Evolutionary conservation across 129 eudicot genomes (phyloP).

Genomic region (Logfia minima): DNA sequence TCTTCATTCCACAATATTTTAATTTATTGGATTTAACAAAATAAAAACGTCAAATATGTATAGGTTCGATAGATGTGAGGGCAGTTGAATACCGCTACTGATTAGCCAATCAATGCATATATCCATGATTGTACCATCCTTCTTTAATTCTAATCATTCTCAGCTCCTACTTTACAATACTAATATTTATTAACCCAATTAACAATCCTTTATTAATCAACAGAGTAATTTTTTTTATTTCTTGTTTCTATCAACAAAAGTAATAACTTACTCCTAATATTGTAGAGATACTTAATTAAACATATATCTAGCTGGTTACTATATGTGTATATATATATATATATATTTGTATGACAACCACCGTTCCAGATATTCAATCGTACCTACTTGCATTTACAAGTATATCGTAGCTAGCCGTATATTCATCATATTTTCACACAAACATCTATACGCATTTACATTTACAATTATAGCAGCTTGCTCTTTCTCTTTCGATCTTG

Average conservation of each 20-base stretch:
- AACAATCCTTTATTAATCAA: slow-evolving; percentile 14
- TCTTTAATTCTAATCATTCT: slow-evolving; percentile 30
- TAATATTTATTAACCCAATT: slow-evolving; percentile 4
- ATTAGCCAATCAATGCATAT: slow-evolving; percentile 36
- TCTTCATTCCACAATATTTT: not conserved
- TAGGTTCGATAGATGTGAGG: not conserved
- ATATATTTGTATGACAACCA: not conserved
- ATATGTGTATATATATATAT: no score
- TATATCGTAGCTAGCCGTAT: not conserved
- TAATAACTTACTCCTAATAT: not conserved
- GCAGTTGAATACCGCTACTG: slow-evolving; percentile 32
- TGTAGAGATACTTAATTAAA: not conserved
- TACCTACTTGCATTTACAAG: not conserved
- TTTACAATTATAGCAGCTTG: not conserved
- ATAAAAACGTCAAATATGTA: slow-evolving; percentile 27
- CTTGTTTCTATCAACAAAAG: not conserved
- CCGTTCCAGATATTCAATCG: not conserved
- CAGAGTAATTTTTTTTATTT: not conserved
- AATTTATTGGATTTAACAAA: not conserved
- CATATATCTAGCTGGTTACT: not conserved
- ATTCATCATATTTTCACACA: slow-evolving; percentile 10
- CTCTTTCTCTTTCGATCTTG: slow-evolving; percentile 2
- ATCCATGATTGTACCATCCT: slow-evolving; percentile 36
- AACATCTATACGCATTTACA: not conserved
- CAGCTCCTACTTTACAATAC: not conserved